These are phyloP conservation scores for Pseudoscleropodium purum DNA, from an alignment of 225 moss, liverwort and hornwort genomes.

Conservation along the genomic window DNA sequence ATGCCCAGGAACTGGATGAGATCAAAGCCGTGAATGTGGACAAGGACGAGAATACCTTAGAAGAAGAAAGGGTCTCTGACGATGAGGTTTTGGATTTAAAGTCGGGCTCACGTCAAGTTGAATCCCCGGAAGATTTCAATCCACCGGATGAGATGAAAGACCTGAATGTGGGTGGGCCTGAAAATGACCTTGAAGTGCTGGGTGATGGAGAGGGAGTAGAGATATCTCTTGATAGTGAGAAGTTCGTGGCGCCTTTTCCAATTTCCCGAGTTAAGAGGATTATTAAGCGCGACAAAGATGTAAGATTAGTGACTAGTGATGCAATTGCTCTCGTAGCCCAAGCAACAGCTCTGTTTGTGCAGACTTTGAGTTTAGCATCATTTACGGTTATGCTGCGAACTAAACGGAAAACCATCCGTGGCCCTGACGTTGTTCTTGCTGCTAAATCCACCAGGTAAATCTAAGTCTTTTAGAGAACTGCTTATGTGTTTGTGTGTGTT, in stretches of 20 bases:
- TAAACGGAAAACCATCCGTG: slow-evolving; percentile 54
- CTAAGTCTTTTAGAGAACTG: not conserved
- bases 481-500: not conserved
- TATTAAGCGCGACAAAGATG: slow-evolving; percentile 55
- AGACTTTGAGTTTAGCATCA: slow-evolving; percentile 42
- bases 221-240: slow-evolving; percentile 8
- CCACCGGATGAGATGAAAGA: not conserved
- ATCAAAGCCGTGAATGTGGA: not conserved
- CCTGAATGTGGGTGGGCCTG: slow-evolving; percentile 1
- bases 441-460: slow-evolving; percentile 33
- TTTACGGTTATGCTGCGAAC: slow-evolving; percentile 29
- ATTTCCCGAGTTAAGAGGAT: slow-evolving; percentile 58
- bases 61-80: not conserved
- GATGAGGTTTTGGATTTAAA: not conserved
- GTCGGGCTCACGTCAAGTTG: not conserved
- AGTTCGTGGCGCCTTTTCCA: slow-evolving; percentile 40
- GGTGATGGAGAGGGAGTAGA: not conserved
- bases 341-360: slow-evolving; percentile 48
- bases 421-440: slow-evolving; percentile 43
- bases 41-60: not conserved
- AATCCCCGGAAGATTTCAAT: not conserved
- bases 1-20: not conserved
- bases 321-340: slow-evolving; percentile 36
- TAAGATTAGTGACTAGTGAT: slow-evolving; percentile 42
- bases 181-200: not conserved